Evolutionary conservation across 768 basidiomycete species (phyloP).

Genomic region (Thelephora aurantiotincta): DNA sequence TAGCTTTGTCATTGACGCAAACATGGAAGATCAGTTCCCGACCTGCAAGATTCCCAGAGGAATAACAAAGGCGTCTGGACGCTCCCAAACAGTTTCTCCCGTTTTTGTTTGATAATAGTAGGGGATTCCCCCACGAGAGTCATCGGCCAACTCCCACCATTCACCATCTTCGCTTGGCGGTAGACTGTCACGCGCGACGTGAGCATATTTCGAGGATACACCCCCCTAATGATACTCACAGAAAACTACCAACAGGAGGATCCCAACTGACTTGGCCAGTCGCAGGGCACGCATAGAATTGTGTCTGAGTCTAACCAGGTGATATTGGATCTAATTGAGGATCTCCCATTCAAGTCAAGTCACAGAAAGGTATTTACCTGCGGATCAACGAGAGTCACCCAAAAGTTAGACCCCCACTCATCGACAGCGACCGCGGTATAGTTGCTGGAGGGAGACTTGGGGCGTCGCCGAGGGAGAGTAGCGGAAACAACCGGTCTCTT

Average conservation of each 20-base stretch:
- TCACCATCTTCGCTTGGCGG: conserved; percentile 78
- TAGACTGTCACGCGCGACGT: conserved; percentile 29
- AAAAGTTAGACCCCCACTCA: conserved; percentile 80
- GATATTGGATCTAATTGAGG: conserved; percentile 2
- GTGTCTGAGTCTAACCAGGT: conserved; percentile 25
- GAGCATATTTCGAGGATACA: conserved; percentile 8
- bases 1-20: not conserved
- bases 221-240: conserved; percentile 35
- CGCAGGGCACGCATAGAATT: conserved; percentile 88
- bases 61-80: conserved; percentile 82
- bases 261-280: conserved; percentile 92
- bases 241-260: conserved; percentile 77
- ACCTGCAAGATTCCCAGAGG: conserved; percentile 83
- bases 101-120: conserved; percentile 95
- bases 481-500: conserved; percentile 1
- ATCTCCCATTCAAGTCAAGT: not conserved
- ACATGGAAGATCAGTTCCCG: conserved; percentile 10
- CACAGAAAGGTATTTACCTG: conserved; percentile 36
- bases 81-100: conserved; percentile 84
- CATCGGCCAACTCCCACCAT: conserved; percentile 93
- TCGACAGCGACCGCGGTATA: conserved; percentile 1
- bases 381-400: conserved; percentile 89
- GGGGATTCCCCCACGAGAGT: conserved; percentile 65
- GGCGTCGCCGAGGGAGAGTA: not conserved
- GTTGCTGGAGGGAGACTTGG: conserved; percentile 5